Evolutionary conservation across 495 filamentous ascomycete species (phyloP).

Genomic region (Penicillium paxilli): DNA sequence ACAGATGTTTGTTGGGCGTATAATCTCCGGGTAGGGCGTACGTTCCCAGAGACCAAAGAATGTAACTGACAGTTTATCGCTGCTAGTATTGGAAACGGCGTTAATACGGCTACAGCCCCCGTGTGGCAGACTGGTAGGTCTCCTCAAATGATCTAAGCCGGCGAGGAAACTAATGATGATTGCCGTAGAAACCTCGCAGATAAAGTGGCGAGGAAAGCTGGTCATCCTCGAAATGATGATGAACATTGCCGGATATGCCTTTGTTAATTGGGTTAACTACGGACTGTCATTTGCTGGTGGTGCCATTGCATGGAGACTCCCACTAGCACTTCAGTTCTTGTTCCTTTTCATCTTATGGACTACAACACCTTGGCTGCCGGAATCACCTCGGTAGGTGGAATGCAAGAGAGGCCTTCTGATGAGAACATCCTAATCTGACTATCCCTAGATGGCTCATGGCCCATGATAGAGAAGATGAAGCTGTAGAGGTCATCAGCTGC

Average conservation of each 20-base stretch:
- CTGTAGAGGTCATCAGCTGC: constrained; percentile 48
- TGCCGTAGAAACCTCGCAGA: constrained; percentile 52
- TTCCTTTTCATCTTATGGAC: constrained; percentile 50
- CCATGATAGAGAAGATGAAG: constrained; percentile 43
- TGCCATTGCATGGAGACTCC: constrained; percentile 50
- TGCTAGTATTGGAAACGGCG: constrained; percentile 58
- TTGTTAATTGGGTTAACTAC: constrained; percentile 59
- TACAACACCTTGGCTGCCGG: constrained; percentile 55
- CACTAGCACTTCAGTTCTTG: constrained; percentile 53
- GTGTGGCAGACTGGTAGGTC: constrained; percentile 55
- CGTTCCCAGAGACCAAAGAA: not conserved
- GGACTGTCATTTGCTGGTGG: constrained; percentile 50
- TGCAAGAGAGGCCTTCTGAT: too few relatives aligned
- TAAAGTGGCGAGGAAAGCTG: constrained; percentile 58
- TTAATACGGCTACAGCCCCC: constrained; percentile 64
- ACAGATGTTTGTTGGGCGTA: constrained; percentile 65
- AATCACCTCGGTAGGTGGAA: constrained; percentile 47
- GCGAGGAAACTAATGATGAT: not conserved
- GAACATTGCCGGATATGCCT: constrained; percentile 59
- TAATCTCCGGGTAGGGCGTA: constrained; percentile 40
- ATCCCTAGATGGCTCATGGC: constrained; percentile 47
- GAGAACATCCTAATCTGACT: not conserved
- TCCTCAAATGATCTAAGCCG: not conserved
- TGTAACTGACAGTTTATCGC: not conserved
- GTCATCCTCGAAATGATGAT: constrained; percentile 61